phyloP scores from a whole-genome alignment of 305 asterid species.

The Nicotiana rustica region DNA sequence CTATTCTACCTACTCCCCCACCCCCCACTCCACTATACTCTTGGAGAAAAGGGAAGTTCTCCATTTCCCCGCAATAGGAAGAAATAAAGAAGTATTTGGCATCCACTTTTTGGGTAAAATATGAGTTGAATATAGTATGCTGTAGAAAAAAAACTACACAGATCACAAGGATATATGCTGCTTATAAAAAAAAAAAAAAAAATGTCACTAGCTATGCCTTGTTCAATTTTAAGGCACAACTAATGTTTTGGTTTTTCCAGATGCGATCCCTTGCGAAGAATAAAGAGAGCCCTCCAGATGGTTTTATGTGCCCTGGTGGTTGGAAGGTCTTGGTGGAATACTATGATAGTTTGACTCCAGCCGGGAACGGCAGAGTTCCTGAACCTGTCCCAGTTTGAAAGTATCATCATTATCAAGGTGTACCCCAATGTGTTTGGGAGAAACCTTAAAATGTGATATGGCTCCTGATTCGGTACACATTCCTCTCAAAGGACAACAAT shows the following conservation, averaged over 20 bases:
- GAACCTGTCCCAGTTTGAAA: slow-evolving; percentile 67
- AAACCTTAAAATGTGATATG: slow-evolving; percentile 40
- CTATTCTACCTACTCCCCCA: not conserved
- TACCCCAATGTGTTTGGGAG: slow-evolving; percentile 41
- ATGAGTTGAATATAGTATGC: not conserved
- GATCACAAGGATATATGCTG: not conserved
- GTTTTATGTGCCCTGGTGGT: slow-evolving; percentile 97
- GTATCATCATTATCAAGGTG: not conserved
- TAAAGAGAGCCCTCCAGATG: slow-evolving; percentile 85
- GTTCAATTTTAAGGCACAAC: slow-evolving; percentile 12
- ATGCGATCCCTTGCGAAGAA: slow-evolving; percentile 90
- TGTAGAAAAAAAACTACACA: not conserved
- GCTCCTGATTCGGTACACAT: slow-evolving; percentile 37
- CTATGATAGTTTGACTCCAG: slow-evolving; percentile 67
- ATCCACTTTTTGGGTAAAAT: not conserved
- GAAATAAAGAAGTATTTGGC: not conserved
- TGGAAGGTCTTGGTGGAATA: slow-evolving; percentile 94
- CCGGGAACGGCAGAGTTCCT: slow-evolving; percentile 61
- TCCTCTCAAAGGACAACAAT: slow-evolving; percentile 40
- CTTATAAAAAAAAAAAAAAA: not conserved
- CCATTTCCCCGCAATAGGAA: not conserved
- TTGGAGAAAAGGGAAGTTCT: not conserved
- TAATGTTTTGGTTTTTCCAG: slow-evolving; percentile 45
- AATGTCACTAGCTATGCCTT: not conserved
- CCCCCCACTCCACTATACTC: not conserved